These are phyloP conservation scores for Cynara cardunculus DNA, from an alignment of 129 eudicot genomes.

Conservation along the genomic window DNA sequence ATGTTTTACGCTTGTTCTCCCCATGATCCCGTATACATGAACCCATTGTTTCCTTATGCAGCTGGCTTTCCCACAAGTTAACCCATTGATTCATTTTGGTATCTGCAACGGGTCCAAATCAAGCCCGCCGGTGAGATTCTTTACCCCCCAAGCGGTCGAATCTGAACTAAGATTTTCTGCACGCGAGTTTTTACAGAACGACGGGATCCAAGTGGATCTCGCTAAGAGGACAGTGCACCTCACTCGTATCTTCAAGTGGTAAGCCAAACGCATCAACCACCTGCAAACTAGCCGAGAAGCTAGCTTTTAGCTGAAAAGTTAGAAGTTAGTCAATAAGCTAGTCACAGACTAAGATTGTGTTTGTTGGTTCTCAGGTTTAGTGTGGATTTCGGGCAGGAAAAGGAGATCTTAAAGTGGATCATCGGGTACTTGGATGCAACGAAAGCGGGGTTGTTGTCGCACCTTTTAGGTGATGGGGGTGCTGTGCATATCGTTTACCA, in stretches of 20 bases:
- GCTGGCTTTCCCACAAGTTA: conserved; percentile 65
- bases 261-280: conserved; percentile 5
- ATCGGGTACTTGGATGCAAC: conserved; percentile 72
- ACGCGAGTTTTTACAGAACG: conserved; percentile 69
- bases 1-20: background rate
- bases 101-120: conserved; percentile 82
- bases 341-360: background rate
- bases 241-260: conserved; percentile 78
- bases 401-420: conserved; percentile 70
- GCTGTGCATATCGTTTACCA: conserved; percentile 66
- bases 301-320: too few species aligned
- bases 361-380: conserved; percentile 62
- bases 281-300: background rate
- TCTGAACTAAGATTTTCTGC: conserved; percentile 76
- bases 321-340: too few species aligned
- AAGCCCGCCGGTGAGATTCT: conserved; percentile 73
- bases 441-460: conserved; percentile 80
- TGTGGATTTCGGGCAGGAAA: conserved; percentile 85
- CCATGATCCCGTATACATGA: background rate
- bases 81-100: conserved; percentile 84
- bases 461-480: conserved; percentile 77
- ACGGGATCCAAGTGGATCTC: conserved; percentile 71
- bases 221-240: conserved; percentile 81
- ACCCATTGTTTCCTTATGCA: conserved; percentile 26
- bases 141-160: conserved; percentile 53